Conservation (phyloP, 768 basidiomycete genomes). For the Kondoa malvinella region DNA sequence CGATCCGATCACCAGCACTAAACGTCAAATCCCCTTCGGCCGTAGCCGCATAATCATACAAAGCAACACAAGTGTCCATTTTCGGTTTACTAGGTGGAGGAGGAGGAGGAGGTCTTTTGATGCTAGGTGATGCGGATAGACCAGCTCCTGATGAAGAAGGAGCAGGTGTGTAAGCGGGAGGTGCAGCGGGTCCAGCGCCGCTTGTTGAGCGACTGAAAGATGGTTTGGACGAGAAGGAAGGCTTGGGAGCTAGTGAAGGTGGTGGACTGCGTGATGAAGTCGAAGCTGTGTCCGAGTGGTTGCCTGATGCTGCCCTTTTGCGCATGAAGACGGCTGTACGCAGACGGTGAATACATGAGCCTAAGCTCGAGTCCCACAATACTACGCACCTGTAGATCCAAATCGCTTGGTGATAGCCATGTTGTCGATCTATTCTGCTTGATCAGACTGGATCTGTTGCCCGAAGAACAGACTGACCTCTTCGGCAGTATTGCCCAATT, state of each 20-base stretch:
- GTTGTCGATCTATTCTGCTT: constrained; percentile 20
- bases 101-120: constrained; percentile 70
- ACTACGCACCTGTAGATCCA: constrained; percentile 58
- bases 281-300: constrained; percentile 17
- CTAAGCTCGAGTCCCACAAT: background rate
- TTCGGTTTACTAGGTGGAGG: constrained; percentile 55
- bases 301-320: constrained; percentile 23
- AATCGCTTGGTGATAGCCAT: constrained; percentile 60
- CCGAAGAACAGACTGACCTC: no score
- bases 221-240: constrained; percentile 1
- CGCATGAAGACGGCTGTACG: constrained; percentile 29
- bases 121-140: constrained; percentile 33
- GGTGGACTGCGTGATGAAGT: constrained; percentile 7
- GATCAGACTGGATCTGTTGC: no score
- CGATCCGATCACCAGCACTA: constrained; percentile 72
- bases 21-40: constrained; percentile 87
- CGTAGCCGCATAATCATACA: constrained; percentile 85
- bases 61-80: constrained; percentile 64
- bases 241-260: background rate
- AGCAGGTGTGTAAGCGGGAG: constrained; percentile 27
- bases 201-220: constrained; percentile 39
- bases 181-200: constrained; percentile 22
- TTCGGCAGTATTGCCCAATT: constrained; percentile 66
- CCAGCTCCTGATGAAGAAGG: no score
- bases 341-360: background rate